phyloP scores from a whole-genome alignment of 177 flowering plant species.

The Vitis hybrid region DNA sequence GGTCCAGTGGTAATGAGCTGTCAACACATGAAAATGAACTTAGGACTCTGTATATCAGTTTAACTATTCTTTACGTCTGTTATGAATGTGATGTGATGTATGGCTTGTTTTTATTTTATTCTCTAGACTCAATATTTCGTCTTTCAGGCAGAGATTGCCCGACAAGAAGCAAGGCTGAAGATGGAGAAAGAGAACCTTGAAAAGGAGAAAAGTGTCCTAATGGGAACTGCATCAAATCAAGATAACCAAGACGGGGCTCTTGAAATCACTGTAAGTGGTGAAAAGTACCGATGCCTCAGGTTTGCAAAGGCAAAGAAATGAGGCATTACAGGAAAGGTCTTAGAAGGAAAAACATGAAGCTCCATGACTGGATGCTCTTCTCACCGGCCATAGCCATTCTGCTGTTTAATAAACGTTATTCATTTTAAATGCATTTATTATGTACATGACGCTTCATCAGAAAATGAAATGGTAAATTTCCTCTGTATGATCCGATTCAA shows the following conservation, averaged over 20 bases:
- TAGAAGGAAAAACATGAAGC: background rate
- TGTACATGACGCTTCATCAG: background rate
- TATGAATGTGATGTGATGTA: too few species aligned
- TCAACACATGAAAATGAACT: background rate
- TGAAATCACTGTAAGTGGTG: slow-evolving; percentile 98
- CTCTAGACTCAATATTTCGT: background rate
- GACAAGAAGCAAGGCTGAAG: slow-evolving; percentile 96
- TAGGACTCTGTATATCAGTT: background rate
- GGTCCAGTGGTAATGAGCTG: background rate
- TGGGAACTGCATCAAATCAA: slow-evolving; percentile 98
- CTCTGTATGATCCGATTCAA: too few species aligned
- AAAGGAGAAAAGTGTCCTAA: slow-evolving; percentile 96
- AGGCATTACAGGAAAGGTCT: slow-evolving; percentile 14
- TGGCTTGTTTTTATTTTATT: background rate
- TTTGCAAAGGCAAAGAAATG: slow-evolving; percentile 97
- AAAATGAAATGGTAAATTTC: too few species aligned
- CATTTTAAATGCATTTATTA: slow-evolving; percentile 1
- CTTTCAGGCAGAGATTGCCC: slow-evolving; percentile 81
- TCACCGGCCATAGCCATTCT: background rate
- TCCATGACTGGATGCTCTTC: background rate
- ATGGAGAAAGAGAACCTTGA: slow-evolving; percentile 96
- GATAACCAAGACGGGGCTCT: slow-evolving; percentile 99
- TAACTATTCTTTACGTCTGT: background rate
- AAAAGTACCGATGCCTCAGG: slow-evolving; percentile 95
- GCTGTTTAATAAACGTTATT: background rate